Percentiles rank a stretch among this genome's conserved stretches.
Conservation (phyloP, 139 green algal genomes). For the Tetraselmis striata region DNA sequence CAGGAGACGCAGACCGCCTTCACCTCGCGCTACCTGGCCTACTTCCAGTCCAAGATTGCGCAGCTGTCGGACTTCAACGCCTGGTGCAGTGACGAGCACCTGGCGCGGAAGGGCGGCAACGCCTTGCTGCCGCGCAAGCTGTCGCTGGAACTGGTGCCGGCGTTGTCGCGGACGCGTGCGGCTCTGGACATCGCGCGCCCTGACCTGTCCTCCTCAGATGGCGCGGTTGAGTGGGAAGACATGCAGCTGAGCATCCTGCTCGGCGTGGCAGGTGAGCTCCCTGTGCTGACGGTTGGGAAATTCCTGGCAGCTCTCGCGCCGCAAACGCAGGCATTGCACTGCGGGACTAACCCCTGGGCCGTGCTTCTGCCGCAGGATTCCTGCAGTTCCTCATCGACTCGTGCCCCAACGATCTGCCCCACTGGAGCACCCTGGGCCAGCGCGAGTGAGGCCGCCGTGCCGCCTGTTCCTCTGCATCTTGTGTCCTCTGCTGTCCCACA, state of each 20-base stretch:
- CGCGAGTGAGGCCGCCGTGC: background rate
- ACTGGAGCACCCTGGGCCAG: background rate
- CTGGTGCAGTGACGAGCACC: background rate
- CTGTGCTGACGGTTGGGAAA: too few species aligned
- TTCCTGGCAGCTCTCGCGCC: too few species aligned
- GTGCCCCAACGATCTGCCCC: background rate
- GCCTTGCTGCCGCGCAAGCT: background rate
- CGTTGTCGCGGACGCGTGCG: background rate
- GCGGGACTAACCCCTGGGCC: too few species aligned
- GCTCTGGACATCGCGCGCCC: background rate
- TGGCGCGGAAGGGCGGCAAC: background rate
- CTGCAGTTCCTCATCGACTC: background rate
- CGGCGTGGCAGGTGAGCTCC: too few species aligned
- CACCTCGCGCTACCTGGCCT: background rate
- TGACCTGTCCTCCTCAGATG: background rate
- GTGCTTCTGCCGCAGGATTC: too few species aligned
- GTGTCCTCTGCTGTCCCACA: too few species aligned
- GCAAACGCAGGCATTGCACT: too few species aligned
- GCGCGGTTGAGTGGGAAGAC: background rate
- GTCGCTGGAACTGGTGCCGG: background rate
- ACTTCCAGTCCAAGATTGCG: background rate
- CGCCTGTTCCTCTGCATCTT: too few species aligned
- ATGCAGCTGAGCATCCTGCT: background rate
- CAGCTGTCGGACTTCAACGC: background rate
- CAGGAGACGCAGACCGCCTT: background rate